These are phyloP conservation scores for Jacaranda mimosifolia DNA, from an alignment of 257 asterid genomes.

Conservation along the genomic window DNA sequence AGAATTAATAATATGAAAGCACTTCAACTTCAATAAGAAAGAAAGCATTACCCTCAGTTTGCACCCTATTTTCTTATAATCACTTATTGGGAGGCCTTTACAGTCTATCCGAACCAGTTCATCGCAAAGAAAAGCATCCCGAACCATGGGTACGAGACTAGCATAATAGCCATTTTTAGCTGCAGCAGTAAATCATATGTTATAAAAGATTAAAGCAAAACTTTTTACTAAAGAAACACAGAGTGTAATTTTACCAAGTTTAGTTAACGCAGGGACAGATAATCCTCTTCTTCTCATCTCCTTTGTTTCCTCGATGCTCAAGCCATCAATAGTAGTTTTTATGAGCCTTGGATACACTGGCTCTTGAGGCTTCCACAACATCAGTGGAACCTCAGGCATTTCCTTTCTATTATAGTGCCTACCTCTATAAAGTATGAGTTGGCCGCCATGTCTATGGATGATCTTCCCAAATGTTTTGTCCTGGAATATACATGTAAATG, in stretches of 20 bases:
- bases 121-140: constrained; percentile 85
- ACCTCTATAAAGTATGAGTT: constrained; percentile 77
- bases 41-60: constrained; percentile 69
- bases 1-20: background rate
- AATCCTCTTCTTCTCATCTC: constrained; percentile 83
- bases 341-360: constrained; percentile 93
- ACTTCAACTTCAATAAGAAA: background rate
- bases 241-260: constrained; percentile 63
- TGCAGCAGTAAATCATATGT: constrained; percentile 45
- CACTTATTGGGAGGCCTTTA: constrained; percentile 83
- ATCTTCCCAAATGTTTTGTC: constrained; percentile 89
- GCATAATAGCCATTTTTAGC: constrained; percentile 96
- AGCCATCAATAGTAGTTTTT: constrained; percentile 84
- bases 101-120: constrained; percentile 89
- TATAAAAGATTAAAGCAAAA: constrained; percentile 2
- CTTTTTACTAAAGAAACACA: constrained; percentile 11
- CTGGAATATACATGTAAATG: constrained; percentile 47
- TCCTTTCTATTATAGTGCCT: constrained; percentile 67
- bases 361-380: constrained; percentile 97
- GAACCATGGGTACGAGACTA: constrained; percentile 87
- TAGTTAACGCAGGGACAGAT: constrained; percentile 73
- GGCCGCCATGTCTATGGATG: constrained; percentile 82
- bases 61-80: constrained; percentile 93
- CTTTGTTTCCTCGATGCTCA: constrained; percentile 88
- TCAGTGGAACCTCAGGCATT: constrained; percentile 77